A percentile compares a stretch with the other conserved stretches of the same genome.
phyloP scores from a whole-genome alignment of 257 asterid species.

The Avicennia marina region DNA sequence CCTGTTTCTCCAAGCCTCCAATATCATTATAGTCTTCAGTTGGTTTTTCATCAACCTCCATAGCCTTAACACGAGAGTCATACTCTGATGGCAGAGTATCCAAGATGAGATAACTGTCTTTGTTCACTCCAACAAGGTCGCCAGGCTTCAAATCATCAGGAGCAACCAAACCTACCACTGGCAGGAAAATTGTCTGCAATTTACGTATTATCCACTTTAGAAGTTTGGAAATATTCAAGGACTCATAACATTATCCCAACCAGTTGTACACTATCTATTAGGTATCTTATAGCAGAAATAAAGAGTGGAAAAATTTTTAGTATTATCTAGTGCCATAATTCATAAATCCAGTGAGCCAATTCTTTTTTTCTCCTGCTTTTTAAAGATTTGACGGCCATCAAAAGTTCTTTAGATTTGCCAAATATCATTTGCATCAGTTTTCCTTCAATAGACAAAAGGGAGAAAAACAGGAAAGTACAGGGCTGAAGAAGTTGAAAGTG shows the following conservation, averaged over 20 bases:
- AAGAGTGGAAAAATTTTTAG: no score
- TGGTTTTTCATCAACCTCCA: constrained; percentile 98
- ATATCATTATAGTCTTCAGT: constrained; percentile 93
- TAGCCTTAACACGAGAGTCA: constrained; percentile 95
- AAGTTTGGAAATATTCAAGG: background rate
- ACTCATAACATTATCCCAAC: no score
- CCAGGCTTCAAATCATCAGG: constrained; percentile 92
- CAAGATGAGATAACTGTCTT: constrained; percentile 88
- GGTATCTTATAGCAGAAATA: no score
- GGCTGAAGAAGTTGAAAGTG: no score
- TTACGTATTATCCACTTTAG: constrained; percentile 5
- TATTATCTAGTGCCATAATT: no score
- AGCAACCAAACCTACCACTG: constrained; percentile 95
- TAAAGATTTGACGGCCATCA: no score
- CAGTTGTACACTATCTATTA: no score
- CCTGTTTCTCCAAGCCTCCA: constrained; percentile 97
- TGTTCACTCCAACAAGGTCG: constrained; percentile 95
- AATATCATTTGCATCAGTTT: no score
- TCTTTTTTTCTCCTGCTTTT: background rate
- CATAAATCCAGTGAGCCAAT: background rate
- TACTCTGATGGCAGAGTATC: constrained; percentile 94
- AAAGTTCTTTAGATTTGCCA: no score
- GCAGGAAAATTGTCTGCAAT: constrained; percentile 85
- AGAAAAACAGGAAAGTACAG: no score
- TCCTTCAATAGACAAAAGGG: no score